Evolutionary conservation across 2,329 filamentous ascomycete species (phyloP), one percentile per base, ranked within the genome.

Genomic region (Zymoseptoria pseudotritici): DNA sequence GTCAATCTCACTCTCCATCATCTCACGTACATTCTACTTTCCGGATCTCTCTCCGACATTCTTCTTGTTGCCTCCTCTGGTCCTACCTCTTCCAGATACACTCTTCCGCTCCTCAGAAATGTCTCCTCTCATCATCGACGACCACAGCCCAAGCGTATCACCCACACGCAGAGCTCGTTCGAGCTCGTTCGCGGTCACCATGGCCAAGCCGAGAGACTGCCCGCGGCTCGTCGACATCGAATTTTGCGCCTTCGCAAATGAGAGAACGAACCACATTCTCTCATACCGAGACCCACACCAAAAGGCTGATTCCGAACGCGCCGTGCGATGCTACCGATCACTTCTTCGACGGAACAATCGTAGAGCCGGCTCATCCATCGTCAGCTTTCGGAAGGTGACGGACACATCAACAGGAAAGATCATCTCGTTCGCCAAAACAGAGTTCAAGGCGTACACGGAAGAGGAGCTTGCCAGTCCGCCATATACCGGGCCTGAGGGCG

Each of bases 141-240:
- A 56, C 17, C 60, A 60, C 36, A 58, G 57, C 52, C 58, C 58
- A 31, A 50, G 46, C 17, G 56, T 55, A n/a, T 63, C 64, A 3
- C 58, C 66, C 3, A 57, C 60, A 53, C 61, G 62, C 46, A 60
- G 58, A 20, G 52, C 63, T 22, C 61, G 65, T 17, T 55, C 65
- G 20, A 52, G 46, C 13, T 60, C 62, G 50, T 71, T 69, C 61
- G 52, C 58, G 11, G 58, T 70, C 36, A 56, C 61, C 9, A 56
- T 58, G 29, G 70, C 69, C 42, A 61, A 62, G 29, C 60, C 61
- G 29, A 61, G 65, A 17, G 70, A 72, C 61, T 65, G 69, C 49
- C 65, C 61, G n/a, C 63, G 65, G 29, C 65, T 73, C 17, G 70
- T 72, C 8, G 72, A 78, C 61, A 77, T 78, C 53, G 75, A 79